Evolutionary conservation across 2,329 filamentous ascomycete species (phyloP), one percentile per base, ranked within the genome.

Genomic region (Falciphora oryzae): DNA sequence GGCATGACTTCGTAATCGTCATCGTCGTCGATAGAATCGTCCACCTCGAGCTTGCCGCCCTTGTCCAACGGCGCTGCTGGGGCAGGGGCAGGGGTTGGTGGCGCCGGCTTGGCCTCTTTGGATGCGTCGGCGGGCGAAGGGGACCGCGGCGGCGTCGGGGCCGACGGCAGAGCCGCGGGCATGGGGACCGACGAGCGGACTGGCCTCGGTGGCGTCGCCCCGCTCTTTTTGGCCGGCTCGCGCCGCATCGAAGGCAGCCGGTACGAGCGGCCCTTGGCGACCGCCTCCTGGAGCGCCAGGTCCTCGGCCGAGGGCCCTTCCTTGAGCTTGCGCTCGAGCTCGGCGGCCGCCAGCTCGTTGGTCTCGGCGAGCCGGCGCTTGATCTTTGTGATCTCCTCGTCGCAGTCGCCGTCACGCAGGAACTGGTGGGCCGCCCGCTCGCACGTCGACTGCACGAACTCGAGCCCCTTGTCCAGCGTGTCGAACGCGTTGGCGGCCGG

Each of bases 351-450:
- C 63, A 85, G 77, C 38, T 84, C 83, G 62, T 87, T 80, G 1
- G 92, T 86, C 64, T 88, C 83, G 11, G 77, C 77, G 58, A 96
- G 83, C 22, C 86, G 85, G 65, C 82, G 80, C 71, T 87, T 85
- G 63, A 93, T 89, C 60, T 86, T 88, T 31, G 81, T 80, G 56
- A 97, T 83, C 74, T 96, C 92, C 25, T 86, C 83, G n/a, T 81
- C 83, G 75, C 93, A 97, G 71, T 95, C 89, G 14, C 93, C 93
- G 63, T 93, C 90, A 29, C 93, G 87, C n/a, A 97, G 81, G 67
- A 95, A 92, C 71, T 96, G 91, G 72, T 96, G 93, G 0, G 93
- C 93, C 3, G 90, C 93, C 64, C 88, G 88, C 77, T 97, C 93
- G 73, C 91, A 96, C 70, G 93, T 85, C 65, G 83, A 84, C 74